These are phyloP conservation scores for Simplicillium sp. DNA, from an alignment of 2,329 filamentous ascomycete species.

Conservation along the genomic window DNA sequence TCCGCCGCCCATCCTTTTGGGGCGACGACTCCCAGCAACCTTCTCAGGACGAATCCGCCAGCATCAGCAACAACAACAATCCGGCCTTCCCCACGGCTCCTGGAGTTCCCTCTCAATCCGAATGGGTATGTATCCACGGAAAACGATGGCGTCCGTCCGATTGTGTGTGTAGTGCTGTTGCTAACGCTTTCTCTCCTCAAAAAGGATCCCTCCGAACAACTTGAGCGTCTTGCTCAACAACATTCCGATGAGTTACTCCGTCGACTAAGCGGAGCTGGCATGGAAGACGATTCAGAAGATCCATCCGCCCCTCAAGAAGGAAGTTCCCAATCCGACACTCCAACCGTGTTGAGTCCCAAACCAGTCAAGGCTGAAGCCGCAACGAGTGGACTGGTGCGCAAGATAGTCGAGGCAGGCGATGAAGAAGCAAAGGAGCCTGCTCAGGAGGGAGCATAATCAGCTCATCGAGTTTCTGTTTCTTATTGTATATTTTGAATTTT, in stretches of 20 bases:
- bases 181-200: conserved; percentile 30
- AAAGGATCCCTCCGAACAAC: conserved; percentile 63
- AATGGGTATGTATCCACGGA: conserved; percentile 81
- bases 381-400: conserved; percentile 21
- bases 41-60: too few species aligned
- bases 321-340: conserved; percentile 12
- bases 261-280: conserved; percentile 32
- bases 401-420: conserved; percentile 14
- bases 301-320: conserved; percentile 23
- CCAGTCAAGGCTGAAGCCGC: conserved; percentile 30
- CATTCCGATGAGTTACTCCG: conserved; percentile 54
- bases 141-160: conserved; percentile 36
- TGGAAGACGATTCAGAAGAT: conserved; percentile 4
- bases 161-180: conserved; percentile 47
- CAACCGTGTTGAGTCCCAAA: conserved; percentile 27
- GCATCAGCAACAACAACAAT: conserved; percentile 35
- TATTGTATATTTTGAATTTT: not conserved
- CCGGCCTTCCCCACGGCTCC: conserved; percentile 63
- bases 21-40: conserved; percentile 31
- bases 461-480: not conserved
- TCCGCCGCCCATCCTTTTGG: conserved; percentile 61
- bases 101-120: conserved; percentile 76
- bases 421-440: conserved; percentile 5
- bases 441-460: not conserved
- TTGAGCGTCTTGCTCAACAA: conserved; percentile 59